Evolutionary conservation across 1,284 basidiomycete species (phyloP).

Genomic region (Trametes hirsuta): DNA sequence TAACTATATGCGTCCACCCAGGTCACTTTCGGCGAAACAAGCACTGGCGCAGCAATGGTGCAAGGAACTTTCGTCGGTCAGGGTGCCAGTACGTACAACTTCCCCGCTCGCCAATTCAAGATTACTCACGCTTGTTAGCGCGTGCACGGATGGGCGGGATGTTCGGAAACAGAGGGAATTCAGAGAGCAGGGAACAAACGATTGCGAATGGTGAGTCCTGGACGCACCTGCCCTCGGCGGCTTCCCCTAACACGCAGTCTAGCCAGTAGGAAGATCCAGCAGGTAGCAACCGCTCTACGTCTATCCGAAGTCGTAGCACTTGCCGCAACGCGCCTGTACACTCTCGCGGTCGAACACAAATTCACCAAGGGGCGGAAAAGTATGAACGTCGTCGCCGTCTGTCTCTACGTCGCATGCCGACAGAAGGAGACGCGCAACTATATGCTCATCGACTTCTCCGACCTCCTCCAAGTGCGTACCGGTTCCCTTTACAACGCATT

Average conservation of each 20-base stretch:
- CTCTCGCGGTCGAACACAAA: constrained; percentile 91
- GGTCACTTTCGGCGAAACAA: constrained; percentile 93
- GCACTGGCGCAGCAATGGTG: constrained; percentile 91
- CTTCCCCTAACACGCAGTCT: background rate
- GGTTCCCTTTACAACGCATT: background rate
- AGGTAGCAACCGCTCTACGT: constrained; percentile 77
- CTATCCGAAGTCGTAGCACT: constrained; percentile 82
- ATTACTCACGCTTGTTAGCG: constrained; percentile 46
- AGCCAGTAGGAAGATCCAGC: constrained; percentile 85
- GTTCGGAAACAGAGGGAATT: constrained; percentile 75
- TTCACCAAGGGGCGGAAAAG: constrained; percentile 94
- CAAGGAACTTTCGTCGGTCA: constrained; percentile 95
- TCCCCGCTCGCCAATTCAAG: background rate
- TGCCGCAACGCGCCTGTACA: constrained; percentile 88
- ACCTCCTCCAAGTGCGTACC: constrained; percentile 76
- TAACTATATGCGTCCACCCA: constrained; percentile 36
- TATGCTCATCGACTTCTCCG: constrained; percentile 99
- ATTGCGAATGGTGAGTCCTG: constrained; percentile 76
- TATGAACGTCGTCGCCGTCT: constrained; percentile 93
- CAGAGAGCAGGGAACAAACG: constrained; percentile 86
- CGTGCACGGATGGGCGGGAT: constrained; percentile 80
- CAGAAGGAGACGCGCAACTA: constrained; percentile 89
- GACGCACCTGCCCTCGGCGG: background rate
- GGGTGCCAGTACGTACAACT: constrained; percentile 78
- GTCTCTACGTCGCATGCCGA: constrained; percentile 93